Evolutionary conservation across 1,139 yeast species (phyloP), one percentile per base, ranked within the genome.

Genomic region (Kodamaea sp.): DNA sequence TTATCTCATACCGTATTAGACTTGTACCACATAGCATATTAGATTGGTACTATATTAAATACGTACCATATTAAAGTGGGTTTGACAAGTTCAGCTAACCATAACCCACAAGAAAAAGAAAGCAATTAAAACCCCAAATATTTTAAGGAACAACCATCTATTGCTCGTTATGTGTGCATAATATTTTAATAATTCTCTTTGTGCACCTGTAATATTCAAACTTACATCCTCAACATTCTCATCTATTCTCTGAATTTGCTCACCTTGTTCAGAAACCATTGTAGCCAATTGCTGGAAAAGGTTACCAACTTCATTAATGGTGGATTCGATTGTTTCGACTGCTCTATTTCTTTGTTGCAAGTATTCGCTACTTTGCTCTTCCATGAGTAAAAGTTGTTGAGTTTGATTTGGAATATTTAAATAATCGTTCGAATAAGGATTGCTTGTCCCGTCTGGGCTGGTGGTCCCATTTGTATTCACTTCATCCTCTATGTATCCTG

Each of bases 191-290:
- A 92, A 73, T 60, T 92, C 97, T 43, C 97, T 71, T 59, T 94
- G 98, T 0, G 99, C 98, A 1, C 97, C 97, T 27, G 78, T 67
- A 11, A 92, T 90, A 60, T 90, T 92, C 57, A 90, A 60, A 52
- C 87, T 81, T 37, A 92, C 88, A 54, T 94, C 97, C 51, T 90
- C 97, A 4, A 95, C 95, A 57, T 92, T 90, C 41, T 84, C 89
- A 62, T 94, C 98, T 47, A 92, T 92, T 55, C 97, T 73, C 60
- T 92, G 98, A 42, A 92, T 92, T 24, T 84, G 86, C 54, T 92
- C 98, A 32, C 97, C 94, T 63, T 92, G 99, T 61, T 94, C 98
- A 45, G 88, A 90, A 8, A 92, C 97, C 97, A 92, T 90, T 2
- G 95, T 85, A 3, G 97, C 96, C 53, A 92, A 73, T 62, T 92